Conservation (phyloP, 768 basidiomycete species). For the Hypholoma fasciculare region DNA sequence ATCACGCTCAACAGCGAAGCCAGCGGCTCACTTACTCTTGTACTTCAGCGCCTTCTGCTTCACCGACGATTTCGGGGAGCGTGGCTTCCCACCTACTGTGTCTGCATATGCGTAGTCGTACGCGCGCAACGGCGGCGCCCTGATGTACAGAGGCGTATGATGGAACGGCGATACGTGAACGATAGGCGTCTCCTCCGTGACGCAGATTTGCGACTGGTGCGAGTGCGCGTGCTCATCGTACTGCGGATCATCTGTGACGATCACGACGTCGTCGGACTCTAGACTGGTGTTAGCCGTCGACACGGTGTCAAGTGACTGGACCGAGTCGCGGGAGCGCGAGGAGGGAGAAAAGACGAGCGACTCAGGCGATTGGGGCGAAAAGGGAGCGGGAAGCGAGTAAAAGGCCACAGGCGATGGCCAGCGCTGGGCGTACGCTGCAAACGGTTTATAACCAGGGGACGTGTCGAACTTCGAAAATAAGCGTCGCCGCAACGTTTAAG, state of each 20-base stretch:
- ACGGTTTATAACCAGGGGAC: slow-evolving; percentile 11
- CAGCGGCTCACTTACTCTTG: slow-evolving; percentile 35
- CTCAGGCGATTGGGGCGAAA: slow-evolving; percentile 15
- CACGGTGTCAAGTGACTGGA: slow-evolving; percentile 14
- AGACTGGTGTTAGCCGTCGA: slow-evolving; percentile 23
- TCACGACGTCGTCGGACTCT: slow-evolving; percentile 30
- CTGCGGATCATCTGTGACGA: slow-evolving; percentile 40
- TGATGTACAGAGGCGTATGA: slow-evolving; percentile 14
- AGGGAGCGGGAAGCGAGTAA: slow-evolving; percentile 7
- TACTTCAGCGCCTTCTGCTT: slow-evolving; percentile 38
- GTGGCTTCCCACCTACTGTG: slow-evolving; percentile 12
- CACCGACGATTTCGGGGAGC: slow-evolving; percentile 22
- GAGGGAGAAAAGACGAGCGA: slow-evolving; percentile 16
- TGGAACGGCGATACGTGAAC: slow-evolving; percentile 35
- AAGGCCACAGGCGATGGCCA: slow-evolving; percentile 14
- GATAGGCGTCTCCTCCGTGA: slow-evolving; percentile 31
- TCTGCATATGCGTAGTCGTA: slow-evolving; percentile 19
- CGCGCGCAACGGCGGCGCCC: slow-evolving; percentile 12
- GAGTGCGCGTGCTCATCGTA: slow-evolving; percentile 39
- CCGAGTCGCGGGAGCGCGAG: slow-evolving; percentile 25
- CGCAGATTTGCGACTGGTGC: slow-evolving; percentile 38
- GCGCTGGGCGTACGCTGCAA: slow-evolving; percentile 16
- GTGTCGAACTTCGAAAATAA: slow-evolving; percentile 14
- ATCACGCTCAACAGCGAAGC: neutral
- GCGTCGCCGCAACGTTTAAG: neutral